Evolutionary conservation across 1,139 yeast genomes (phyloP), one percentile per base, ranked within the genome.

Genomic region (Citeromyces hawaiiensis): DNA sequence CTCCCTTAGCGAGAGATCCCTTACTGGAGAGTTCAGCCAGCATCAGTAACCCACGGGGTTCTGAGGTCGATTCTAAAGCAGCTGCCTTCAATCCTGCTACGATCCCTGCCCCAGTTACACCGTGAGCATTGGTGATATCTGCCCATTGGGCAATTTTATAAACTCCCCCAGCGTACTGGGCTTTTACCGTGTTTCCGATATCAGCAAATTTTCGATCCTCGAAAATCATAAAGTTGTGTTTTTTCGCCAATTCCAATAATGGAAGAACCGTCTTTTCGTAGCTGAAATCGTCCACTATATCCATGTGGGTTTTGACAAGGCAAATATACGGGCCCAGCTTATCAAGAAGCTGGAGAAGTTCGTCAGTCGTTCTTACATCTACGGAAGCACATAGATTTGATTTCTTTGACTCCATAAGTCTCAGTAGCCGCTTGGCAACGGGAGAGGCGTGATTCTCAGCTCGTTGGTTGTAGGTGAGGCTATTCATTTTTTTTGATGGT

Each of bases 141-240:
- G 98, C 76, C 98, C 98, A 93, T 51, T 76, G 64, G 9, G 94
- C 93, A 46, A 91, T 91, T 55, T 74, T 76, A 64, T 76, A 87
- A 3, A 86, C 80, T 37, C 99, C 99, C 36, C 94, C 85, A 35
- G 81, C 66, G 60, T 91, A 93, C 61, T 93, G 99, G 35, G 85
- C 72, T 61, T 88, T 88, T 39, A 91, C 98, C 1, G 98, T 93
- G 53, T 87, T 86, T n/a, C 99, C 99, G 52, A 93, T 93, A 59
- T 93, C 99, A 23, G 98, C 98, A 61, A 93, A 93, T 64, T 93
- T 93, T 48, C 99, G 74, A 61, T 88, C 98, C 61, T 88, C 98
- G 55, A 88, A 88, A 47, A 88, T 80, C 68, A 91, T 62, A 51
- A 88, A 88, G 46, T 81, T 72, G 61, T 87, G 91, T 55, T 83